These are phyloP conservation scores for Thermothelomyces thermophilus DNA, from an alignment of 2,329 filamentous ascomycete genomes.

Conservation along the genomic window DNA sequence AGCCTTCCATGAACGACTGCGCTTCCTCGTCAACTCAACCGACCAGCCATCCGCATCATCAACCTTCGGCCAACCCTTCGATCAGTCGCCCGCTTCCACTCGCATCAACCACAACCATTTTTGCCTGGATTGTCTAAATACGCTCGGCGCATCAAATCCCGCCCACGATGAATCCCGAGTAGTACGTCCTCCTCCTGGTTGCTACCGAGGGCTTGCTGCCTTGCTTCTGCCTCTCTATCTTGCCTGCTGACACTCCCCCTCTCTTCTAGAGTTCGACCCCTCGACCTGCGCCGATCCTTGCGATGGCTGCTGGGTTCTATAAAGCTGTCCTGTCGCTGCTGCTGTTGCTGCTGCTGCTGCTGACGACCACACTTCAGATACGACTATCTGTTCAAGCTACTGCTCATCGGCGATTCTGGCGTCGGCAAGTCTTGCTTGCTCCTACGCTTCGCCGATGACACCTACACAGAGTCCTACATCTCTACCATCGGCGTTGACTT, in stretches of 20 bases:
- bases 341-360: conserved; percentile 18
- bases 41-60: conserved; percentile 24
- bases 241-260: conserved; percentile 15
- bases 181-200: conserved; percentile 47
- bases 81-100: conserved; percentile 11
- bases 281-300: conserved; percentile 1
- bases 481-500: conserved; percentile 99
- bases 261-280: not conserved
- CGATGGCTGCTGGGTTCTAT: conserved; percentile 5
- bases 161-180: conserved; percentile 84
- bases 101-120: conserved; percentile 10
- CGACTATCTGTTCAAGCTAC: conserved; percentile 99
- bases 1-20: conserved; percentile 18
- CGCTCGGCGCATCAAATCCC: conserved; percentile 2
- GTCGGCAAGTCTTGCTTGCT: conserved; percentile 99
- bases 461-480: conserved; percentile 99
- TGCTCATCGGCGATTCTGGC: conserved; percentile 99
- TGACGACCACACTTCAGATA: conserved; percentile 59
- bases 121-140: conserved; percentile 9
- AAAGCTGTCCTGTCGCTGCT: conserved; percentile 2
- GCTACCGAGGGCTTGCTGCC: not conserved
- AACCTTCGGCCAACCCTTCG: conserved; percentile 12
- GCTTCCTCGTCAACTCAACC: conserved; percentile 15
- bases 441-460: conserved; percentile 96
- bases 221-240: conserved; percentile 14